phyloP scores from a whole-genome alignment of 352 stramenopile genomes.

The Phytophthora ramorum region DNA sequence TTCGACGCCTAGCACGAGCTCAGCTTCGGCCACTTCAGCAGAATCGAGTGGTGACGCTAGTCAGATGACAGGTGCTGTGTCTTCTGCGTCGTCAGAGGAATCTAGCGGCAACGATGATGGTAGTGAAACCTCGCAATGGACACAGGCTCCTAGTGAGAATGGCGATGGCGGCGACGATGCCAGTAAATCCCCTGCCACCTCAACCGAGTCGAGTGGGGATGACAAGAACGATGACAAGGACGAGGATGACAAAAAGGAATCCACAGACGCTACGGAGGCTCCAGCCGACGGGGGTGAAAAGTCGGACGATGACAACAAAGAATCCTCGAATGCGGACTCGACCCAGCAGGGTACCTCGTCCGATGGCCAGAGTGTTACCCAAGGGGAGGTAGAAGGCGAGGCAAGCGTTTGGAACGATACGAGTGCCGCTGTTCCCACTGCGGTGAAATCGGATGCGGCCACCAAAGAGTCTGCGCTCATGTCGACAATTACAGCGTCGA shows the following conservation, averaged over 20 bases:
- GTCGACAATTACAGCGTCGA: slow-evolving; percentile 3
- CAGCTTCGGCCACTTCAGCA: neutral
- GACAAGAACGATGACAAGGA: neutral
- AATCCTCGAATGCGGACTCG: slow-evolving; percentile 3
- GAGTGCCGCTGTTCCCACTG: neutral
- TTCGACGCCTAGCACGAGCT: slow-evolving; percentile 3
- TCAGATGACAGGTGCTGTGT: slow-evolving; percentile 2
- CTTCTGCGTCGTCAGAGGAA: neutral
- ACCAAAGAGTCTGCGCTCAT: slow-evolving; percentile 1
- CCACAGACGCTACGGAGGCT: neutral
- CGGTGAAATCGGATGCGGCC: neutral
- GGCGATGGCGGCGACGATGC: neutral
- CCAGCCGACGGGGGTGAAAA: slow-evolving; percentile 4
- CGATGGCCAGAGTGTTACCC: slow-evolving; percentile 25
- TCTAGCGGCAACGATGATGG: slow-evolving; percentile 2
- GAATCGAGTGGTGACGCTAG: neutral
- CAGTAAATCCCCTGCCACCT: neutral
- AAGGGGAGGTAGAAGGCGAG: slow-evolving; percentile 20
- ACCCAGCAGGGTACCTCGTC: slow-evolving; percentile 13
- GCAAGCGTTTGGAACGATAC: slow-evolving; percentile 12
- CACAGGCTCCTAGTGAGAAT: neutral
- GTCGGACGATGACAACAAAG: slow-evolving; percentile 16
- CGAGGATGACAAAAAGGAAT: slow-evolving; percentile 2
- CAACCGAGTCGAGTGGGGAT: neutral
- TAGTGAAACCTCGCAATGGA: neutral